phyloP scores from a whole-genome alignment of 2,329 filamentous ascomycete genomes.

The Fusarium veterinarium region DNA sequence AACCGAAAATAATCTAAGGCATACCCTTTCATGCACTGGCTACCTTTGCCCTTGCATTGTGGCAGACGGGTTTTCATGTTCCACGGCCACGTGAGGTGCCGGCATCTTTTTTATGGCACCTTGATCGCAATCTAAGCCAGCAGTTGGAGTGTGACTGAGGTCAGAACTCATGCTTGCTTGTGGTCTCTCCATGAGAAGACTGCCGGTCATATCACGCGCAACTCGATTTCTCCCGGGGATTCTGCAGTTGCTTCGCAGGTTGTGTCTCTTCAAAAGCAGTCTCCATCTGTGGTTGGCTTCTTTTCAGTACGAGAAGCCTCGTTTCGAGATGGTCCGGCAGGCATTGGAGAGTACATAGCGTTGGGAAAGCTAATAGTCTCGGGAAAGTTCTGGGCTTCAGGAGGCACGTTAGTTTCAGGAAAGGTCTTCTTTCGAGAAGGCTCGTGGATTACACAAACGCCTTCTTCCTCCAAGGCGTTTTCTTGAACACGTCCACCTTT shows the following conservation, averaged over 20 bases:
- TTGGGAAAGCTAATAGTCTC: not conserved
- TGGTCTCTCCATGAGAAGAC: not conserved
- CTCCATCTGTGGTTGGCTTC: not conserved
- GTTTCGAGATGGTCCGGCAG: not conserved
- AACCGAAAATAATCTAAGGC: not conserved
- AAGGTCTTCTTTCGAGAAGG: not conserved
- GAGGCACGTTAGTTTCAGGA: not conserved
- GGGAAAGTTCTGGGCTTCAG: not conserved
- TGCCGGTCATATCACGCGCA: not conserved
- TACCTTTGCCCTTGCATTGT: not conserved
- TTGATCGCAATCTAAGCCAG: not conserved
- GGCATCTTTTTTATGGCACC: not conserved
- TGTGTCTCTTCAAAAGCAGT: not conserved
- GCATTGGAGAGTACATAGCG: not conserved
- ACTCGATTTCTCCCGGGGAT: not conserved
- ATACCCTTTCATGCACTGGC: not conserved
- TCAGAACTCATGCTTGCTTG: not conserved
- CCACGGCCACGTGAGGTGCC: not conserved
- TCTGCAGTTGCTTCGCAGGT: not conserved
- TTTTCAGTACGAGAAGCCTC: not conserved
- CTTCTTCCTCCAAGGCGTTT: not conserved
- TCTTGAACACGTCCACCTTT: not conserved
- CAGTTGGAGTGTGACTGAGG: not conserved
- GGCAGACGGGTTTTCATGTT: not conserved
- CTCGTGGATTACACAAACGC: not conserved